Base-by-base conservation (phyloP, 495 filamentous ascomycete genomes). In the Penicillium bialowiezense region DNA sequence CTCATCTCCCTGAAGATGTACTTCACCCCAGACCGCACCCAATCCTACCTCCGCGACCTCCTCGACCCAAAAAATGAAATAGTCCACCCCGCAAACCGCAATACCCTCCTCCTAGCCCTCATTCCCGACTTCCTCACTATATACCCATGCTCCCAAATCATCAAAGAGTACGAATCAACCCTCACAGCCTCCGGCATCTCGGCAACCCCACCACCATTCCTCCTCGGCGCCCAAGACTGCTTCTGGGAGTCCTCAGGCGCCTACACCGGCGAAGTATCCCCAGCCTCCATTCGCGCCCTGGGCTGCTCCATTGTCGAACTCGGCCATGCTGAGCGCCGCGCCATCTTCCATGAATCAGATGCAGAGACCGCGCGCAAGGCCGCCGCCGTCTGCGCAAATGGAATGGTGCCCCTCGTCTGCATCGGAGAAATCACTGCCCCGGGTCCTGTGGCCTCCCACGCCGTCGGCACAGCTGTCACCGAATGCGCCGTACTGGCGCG, bases 1-100 rank as follows among this genome's bases (percentile, higher is more conserved):
- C 86, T 88, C 61, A 83, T 91, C 63, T 88, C 83, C 44, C 78
- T 88, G 18, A 92, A 95, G 62, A 88, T 90, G 82, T 92, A 92
- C 76, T 91, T 91, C 67, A 79, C 80, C 68, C 77, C 83, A 17
- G 65, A 78, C 15, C 71, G 71, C 45, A 91, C 89, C 12, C 69
- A 72, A 44, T 55, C 69, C 37, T 95, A 89, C 71, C 69, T 86
- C 50, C 60, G 69, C 35, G 68, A 71, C 46, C 69, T 91, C 32
- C 71, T 84, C 17, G 58, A 73, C 39, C 75, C 74, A 44, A 33
- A 55, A 35, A 65, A 68, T 59, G 48, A 64, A 50, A 69, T 67
- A 34, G 62, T 73, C 44, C 64, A 61, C 17, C 59, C 72, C 21
- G 50, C 64, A 41, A 77, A 75, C 61, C 62, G 84, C n/a, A 89